Conservation (phyloP, 2,329 filamentous ascomycete genomes). For the Sodiomyces alkalinus region DNA sequence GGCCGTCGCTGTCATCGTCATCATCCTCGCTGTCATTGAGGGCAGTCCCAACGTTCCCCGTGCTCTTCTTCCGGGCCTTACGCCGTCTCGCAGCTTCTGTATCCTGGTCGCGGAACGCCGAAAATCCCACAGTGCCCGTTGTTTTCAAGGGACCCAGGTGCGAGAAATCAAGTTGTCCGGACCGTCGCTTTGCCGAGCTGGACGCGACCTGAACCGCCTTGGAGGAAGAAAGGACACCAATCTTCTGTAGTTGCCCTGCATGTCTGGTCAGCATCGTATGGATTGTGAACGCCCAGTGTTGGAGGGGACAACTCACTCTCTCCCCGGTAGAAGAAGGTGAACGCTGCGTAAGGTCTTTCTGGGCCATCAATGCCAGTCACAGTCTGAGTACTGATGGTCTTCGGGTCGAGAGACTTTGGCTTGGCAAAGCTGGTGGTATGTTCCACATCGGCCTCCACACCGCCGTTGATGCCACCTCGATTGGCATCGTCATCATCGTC, state of each 20-base stretch:
- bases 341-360: conserved; percentile 89
- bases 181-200: conserved; percentile 58
- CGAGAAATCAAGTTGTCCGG: conserved; percentile 71
- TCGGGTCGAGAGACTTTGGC: conserved; percentile 88
- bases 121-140: conserved; percentile 79
- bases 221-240: conserved; percentile 65
- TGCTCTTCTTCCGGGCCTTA: conserved; percentile 48
- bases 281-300: too few relatives aligned
- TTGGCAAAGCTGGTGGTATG: conserved; percentile 97
- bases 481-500: conserved; percentile 62
- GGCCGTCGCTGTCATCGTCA: conserved; percentile 44
- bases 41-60: conserved; percentile 34
- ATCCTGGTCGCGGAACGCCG: conserved; percentile 65
- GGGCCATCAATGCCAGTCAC: conserved; percentile 96
- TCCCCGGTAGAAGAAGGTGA: conserved; percentile 95
- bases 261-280: not conserved
- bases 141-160: conserved; percentile 72
- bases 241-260: conserved; percentile 84
- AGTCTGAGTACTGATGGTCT: conserved; percentile 95
- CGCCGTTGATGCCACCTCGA: conserved; percentile 33
- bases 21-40: conserved; percentile 62
- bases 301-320: conserved; percentile 54
- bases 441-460: conserved; percentile 71
- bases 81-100: conserved; percentile 38
- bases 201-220: conserved; percentile 50